Conservation (phyloP, 768 basidiomycete genomes). For the Coprinopsis sp. region DNA sequence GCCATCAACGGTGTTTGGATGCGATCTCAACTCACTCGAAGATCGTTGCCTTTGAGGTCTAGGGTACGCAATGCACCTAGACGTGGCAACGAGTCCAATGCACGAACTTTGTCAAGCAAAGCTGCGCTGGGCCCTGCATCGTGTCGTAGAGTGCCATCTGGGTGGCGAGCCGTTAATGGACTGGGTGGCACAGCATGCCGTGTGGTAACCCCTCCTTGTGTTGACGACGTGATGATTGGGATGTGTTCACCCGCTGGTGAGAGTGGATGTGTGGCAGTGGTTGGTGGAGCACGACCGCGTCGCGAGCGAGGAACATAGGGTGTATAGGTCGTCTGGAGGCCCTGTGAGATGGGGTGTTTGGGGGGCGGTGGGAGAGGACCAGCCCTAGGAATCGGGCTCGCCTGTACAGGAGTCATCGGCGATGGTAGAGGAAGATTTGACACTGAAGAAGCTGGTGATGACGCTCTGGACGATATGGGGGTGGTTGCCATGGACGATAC, state of each 20-base stretch:
- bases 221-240: slow-evolving; percentile 66
- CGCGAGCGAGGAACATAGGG: slow-evolving; percentile 73
- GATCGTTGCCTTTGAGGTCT: slow-evolving; percentile 90
- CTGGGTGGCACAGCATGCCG: slow-evolving; percentile 31
- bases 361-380: slow-evolving; percentile 35
- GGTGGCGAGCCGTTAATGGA: slow-evolving; percentile 14
- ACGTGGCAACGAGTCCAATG: slow-evolving; percentile 82
- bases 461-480: slow-evolving; percentile 31
- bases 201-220: slow-evolving; percentile 49
- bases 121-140: slow-evolving; percentile 63
- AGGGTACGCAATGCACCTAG: slow-evolving; percentile 83
- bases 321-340: slow-evolving; percentile 71
- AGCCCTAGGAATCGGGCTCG: slow-evolving; percentile 24
- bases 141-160: slow-evolving; percentile 25
- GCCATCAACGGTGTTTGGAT: background rate
- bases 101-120: slow-evolving; percentile 81
- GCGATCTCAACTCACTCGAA: slow-evolving; percentile 57
- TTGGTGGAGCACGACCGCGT: slow-evolving; percentile 35
- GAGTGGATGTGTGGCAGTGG: slow-evolving; percentile 38
- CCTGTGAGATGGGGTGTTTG: slow-evolving; percentile 42
- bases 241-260: slow-evolving; percentile 42
- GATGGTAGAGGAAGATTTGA: slow-evolving; percentile 29
- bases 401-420: slow-evolving; percentile 23
- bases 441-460: slow-evolving; percentile 33
- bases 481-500: slow-evolving; percentile 24